Conservation (phyloP, 352 stramenopile genomes). For the Phytophthora quininea region DNA sequence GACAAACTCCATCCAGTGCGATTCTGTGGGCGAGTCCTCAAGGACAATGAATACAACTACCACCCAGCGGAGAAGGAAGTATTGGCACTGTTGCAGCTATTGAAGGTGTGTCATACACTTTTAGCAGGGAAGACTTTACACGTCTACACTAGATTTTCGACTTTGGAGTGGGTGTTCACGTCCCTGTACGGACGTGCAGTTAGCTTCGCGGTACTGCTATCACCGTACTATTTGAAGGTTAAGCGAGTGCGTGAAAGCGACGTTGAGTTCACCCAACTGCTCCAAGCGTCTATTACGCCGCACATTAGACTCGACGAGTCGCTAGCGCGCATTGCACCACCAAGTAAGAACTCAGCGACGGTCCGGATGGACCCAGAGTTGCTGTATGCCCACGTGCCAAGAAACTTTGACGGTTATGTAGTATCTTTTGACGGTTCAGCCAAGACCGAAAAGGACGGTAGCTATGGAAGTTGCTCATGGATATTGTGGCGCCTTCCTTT, state of each 20-base stretch:
- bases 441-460: not conserved
- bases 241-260: not conserved
- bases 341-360: not conserved
- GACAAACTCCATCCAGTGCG: not conserved
- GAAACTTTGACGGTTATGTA: not conserved
- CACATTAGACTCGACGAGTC: not conserved
- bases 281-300: not conserved
- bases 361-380: not conserved
- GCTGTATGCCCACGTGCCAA: not conserved
- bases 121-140: not conserved
- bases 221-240: not conserved
- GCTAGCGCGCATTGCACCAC: not conserved
- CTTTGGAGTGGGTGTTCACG: not conserved
- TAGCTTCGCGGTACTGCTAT: not conserved
- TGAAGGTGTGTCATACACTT: not conserved
- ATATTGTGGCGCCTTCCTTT: not conserved
- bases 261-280: not conserved
- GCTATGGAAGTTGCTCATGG: not conserved
- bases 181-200: not conserved
- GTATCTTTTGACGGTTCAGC: conserved; percentile 1
- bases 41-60: not conserved
- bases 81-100: not conserved
- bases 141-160: not conserved
- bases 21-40: conserved; percentile 8
- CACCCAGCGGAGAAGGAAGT: conserved; percentile 7